Conservation (phyloP, 2,329 filamentous ascomycete genomes). For the Didymella keratinophila region DNA sequence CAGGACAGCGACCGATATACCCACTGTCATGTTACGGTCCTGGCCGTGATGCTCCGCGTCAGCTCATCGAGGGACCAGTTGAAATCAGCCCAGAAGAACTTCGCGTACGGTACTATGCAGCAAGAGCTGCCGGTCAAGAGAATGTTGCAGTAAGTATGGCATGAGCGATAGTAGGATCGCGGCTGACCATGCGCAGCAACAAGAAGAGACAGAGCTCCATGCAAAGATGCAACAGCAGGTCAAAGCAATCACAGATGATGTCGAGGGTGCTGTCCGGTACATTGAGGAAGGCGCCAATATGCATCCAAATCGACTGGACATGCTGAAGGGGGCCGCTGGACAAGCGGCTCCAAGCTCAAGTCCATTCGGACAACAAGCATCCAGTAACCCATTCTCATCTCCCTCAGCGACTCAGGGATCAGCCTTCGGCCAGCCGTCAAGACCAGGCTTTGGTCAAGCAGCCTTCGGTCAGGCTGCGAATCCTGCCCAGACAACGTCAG, state of each 20-base stretch:
- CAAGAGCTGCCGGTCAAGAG: slow-evolving; percentile 67
- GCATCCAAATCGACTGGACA: slow-evolving; percentile 46
- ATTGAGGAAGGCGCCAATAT: slow-evolving; percentile 47
- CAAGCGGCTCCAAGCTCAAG: slow-evolving; percentile 26
- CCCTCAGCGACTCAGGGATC: slow-evolving; percentile 31
- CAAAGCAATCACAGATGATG: slow-evolving; percentile 71
- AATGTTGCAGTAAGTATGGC: slow-evolving; percentile 58
- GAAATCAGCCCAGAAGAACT: slow-evolving; percentile 93
- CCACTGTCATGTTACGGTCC: slow-evolving; percentile 87
- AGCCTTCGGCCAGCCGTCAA: slow-evolving; percentile 52
- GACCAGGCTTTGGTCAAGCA: slow-evolving; percentile 44
- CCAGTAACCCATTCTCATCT: slow-evolving; percentile 42
- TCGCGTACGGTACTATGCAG: slow-evolving; percentile 74
- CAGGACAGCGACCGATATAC: slow-evolving; percentile 78
- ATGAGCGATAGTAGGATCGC: neutral
- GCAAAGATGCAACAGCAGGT: slow-evolving; percentile 73
- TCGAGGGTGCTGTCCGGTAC: slow-evolving; percentile 68
- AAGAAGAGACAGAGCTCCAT: slow-evolving; percentile 68
- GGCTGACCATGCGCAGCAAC: slow-evolving; percentile 58
- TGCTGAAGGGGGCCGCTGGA: slow-evolving; percentile 34
- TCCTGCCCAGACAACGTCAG: slow-evolving; percentile 43
- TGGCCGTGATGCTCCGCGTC: slow-evolving; percentile 75
- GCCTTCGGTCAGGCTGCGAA: slow-evolving; percentile 50
- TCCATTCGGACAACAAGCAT: slow-evolving; percentile 40
- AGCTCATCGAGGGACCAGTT: slow-evolving; percentile 82